These are phyloP conservation scores for Withania somnifera DNA, from an alignment of 305 asterid genomes.

Conservation along the genomic window DNA sequence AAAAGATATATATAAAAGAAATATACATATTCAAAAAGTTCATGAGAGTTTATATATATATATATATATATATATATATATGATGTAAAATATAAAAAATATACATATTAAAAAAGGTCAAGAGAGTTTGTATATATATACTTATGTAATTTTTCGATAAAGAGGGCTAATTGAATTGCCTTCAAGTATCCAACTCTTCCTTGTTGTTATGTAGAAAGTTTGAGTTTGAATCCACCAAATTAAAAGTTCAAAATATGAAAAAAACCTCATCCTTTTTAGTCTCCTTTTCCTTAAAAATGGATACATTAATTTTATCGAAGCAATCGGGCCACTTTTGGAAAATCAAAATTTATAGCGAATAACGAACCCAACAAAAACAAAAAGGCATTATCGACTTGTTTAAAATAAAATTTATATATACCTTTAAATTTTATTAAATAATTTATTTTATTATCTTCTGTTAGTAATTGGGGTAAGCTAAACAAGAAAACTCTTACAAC, in stretches of 20 bases:
- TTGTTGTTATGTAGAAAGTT: neutral
- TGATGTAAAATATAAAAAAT: too few relatives aligned
- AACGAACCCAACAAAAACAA: neutral
- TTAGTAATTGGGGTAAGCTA: neutral
- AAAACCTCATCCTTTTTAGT: neutral
- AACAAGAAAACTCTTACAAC: neutral
- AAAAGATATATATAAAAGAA: too few relatives aligned
- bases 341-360: neutral
- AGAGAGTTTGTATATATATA: too few relatives aligned
- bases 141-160: too few relatives aligned
- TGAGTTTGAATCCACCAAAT: neutral
- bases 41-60: too few relatives aligned
- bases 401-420: neutral
- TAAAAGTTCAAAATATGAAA: neutral
- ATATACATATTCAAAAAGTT: too few relatives aligned
- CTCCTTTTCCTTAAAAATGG: neutral
- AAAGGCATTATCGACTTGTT: neutral
- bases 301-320: neutral
- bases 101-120: too few relatives aligned
- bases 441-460: neutral
- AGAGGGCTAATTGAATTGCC: too few relatives aligned
- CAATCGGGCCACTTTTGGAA: neutral
- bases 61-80: too few relatives aligned
- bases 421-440: neutral
- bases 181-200: too few relatives aligned